Percentiles rank a stretch among this genome's conserved stretches.
Conservation (phyloP, 768 basidiomycete species). For the Lactarius trivialis region DNA sequence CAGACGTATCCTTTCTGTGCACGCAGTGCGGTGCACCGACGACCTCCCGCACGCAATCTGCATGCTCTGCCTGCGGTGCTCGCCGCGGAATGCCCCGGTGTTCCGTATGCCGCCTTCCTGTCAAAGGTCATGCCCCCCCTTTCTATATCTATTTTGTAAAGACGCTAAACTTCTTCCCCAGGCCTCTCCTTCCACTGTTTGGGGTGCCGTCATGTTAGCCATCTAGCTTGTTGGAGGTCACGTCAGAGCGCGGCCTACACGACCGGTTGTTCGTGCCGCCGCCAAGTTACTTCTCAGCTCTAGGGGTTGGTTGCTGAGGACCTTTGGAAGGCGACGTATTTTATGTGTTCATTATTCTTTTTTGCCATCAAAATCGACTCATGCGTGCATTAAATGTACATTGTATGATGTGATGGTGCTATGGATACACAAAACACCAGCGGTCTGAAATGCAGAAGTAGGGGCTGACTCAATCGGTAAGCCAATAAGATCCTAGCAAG, state of each 20-base stretch:
- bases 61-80: constrained; percentile 40
- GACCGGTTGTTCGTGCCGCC: constrained; percentile 64
- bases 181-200: constrained; percentile 55
- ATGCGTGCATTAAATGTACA: not conserved
- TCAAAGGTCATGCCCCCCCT: constrained; percentile 49
- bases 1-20: constrained; percentile 30
- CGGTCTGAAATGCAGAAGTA: constrained; percentile 24
- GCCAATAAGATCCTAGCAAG: constrained; percentile 7
- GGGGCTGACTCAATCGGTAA: constrained; percentile 18
- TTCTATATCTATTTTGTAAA: not conserved
- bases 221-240: constrained; percentile 56
- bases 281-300: constrained; percentile 25
- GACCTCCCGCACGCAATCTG: constrained; percentile 41
- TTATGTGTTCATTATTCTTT: not conserved
- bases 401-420: no score
- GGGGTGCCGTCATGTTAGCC: constrained; percentile 57
- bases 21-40: constrained; percentile 21
- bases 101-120: constrained; percentile 68
- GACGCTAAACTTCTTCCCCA: constrained; percentile 24
- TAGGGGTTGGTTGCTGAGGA: not conserved
- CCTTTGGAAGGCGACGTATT: not conserved
- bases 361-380: not conserved
- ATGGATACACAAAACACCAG: constrained; percentile 22
- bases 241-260: constrained; percentile 49
- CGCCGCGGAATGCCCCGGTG: constrained; percentile 47